Percentiles rank a stretch among this genome's conserved stretches.
These are phyloP conservation scores for Boletus patriciae DNA, from an alignment of 768 basidiomycete genomes.

Conservation along the genomic window DNA sequence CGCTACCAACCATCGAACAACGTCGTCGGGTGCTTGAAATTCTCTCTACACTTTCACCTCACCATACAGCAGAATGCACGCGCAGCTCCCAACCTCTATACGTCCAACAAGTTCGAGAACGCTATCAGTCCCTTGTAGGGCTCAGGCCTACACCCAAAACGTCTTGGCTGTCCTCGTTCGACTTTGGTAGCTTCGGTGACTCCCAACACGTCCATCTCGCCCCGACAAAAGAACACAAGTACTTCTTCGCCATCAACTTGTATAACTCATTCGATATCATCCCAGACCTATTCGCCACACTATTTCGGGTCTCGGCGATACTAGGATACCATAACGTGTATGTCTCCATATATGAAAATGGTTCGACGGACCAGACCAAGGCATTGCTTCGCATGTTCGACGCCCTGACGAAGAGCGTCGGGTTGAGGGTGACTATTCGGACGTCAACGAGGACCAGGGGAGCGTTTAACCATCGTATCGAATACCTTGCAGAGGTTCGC, in stretches of 20 bases:
- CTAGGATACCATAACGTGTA: conserved; percentile 98
- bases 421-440: conserved; percentile 89
- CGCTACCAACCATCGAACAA: conserved; percentile 79
- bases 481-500: conserved; percentile 99
- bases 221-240: conserved; percentile 79
- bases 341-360: conserved; percentile 99
- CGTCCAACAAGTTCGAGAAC: conserved; percentile 76
- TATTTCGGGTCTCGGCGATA: conserved; percentile 89
- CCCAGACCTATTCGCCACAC: conserved; percentile 93
- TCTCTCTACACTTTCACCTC: conserved; percentile 82
- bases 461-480: conserved; percentile 98
- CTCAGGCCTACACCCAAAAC: conserved; percentile 58
- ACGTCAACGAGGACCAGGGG: conserved; percentile 92
- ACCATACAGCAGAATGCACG: conserved; percentile 93
- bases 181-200: conserved; percentile 44
- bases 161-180: conserved; percentile 62
- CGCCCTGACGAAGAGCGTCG: conserved; percentile 84
- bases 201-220: conserved; percentile 38
- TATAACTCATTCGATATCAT: conserved; percentile 99
- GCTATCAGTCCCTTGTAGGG: conserved; percentile 83
- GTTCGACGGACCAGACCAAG: conserved; percentile 98
- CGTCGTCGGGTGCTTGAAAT: conserved; percentile 84
- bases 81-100: conserved; percentile 83
- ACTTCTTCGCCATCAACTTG: conserved; percentile 98
- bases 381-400: conserved; percentile 94